Conservation (phyloP, 202 grass and related monocot species). For the Digitaria exilis region DNA sequence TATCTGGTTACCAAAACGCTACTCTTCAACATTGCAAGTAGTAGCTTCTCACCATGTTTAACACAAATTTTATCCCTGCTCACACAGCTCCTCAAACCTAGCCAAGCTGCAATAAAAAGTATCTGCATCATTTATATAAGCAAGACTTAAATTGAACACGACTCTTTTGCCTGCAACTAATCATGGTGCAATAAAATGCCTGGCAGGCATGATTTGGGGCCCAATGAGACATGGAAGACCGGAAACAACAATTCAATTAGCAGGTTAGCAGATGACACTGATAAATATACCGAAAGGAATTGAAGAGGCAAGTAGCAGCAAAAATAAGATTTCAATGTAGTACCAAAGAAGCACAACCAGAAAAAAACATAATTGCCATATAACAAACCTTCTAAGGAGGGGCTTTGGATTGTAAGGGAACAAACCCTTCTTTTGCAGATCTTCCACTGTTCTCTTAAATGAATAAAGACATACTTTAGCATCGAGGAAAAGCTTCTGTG, state of each 20-base stretch:
- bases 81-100: constrained; percentile 63
- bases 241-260: background rate
- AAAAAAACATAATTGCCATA: background rate
- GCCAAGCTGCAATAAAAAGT: constrained; percentile 53
- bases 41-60: background rate
- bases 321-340: constrained; percentile 17
- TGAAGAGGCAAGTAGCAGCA: constrained; percentile 1
- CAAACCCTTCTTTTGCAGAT: constrained; percentile 74
- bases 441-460: constrained; percentile 76
- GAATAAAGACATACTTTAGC: constrained; percentile 82
- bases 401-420: constrained; percentile 92
- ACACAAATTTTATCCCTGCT: constrained; percentile 40
- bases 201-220: background rate
- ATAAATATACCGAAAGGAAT: background rate
- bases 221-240: background rate
- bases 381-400: constrained; percentile 76
- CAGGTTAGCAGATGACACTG: background rate
- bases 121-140: constrained; percentile 6
- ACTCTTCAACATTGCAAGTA: constrained; percentile 8
- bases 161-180: background rate
- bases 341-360: background rate
- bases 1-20: background rate
- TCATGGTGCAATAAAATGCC: background rate
- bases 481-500: constrained; percentile 50
- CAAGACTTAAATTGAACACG: background rate